A percentile compares a stretch with the other conserved stretches of the same genome.
Evolutionary conservation across 2,329 filamentous ascomycete species (phyloP).

Genomic region (Phaeosphaeriaceae sp.): DNA sequence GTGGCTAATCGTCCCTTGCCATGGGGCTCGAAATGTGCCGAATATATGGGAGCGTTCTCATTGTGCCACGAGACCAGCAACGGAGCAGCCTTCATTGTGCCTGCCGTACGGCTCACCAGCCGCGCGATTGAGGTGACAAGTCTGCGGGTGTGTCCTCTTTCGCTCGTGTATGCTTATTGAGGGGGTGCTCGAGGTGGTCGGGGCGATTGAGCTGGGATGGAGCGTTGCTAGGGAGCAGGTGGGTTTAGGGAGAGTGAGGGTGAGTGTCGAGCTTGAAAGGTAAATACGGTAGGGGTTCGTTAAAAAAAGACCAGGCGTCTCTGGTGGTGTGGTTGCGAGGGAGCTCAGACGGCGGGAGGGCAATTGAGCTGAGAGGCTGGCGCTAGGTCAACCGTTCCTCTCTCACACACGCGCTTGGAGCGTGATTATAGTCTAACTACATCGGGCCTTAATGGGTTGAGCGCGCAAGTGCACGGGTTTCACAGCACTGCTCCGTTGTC

Average conservation of each 20-base stretch:
- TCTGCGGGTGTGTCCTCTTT: neutral
- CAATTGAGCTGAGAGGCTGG: constrained; percentile 25
- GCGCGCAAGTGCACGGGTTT: neutral
- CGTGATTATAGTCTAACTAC: neutral
- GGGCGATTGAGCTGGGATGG: constrained; percentile 14
- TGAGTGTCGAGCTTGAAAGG: constrained; percentile 10
- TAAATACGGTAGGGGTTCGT: neutral
- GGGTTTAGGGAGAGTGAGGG: constrained; percentile 19
- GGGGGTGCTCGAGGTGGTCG: constrained; percentile 6
- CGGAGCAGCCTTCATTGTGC: constrained; percentile 88
- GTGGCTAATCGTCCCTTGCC: constrained; percentile 93
- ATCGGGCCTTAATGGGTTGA: neutral
- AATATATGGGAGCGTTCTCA: constrained; percentile 95
- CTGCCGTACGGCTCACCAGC: constrained; percentile 29
- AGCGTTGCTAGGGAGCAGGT: constrained; percentile 15
- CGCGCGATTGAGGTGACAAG: constrained; percentile 7
- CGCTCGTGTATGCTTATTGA: neutral
- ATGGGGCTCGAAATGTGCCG: constrained; percentile 92
- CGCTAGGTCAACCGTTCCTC: constrained; percentile 9
- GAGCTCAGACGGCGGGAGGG: constrained; percentile 2
- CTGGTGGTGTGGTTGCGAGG: neutral
- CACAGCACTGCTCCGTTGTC: neutral
- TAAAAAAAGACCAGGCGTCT: neutral
- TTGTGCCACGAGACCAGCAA: constrained; percentile 99
- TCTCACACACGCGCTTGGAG: constrained; percentile 19